phyloP scores from a whole-genome alignment of 2,329 filamentous ascomycete genomes.

The Myriosclerotinia duriaeana region DNA sequence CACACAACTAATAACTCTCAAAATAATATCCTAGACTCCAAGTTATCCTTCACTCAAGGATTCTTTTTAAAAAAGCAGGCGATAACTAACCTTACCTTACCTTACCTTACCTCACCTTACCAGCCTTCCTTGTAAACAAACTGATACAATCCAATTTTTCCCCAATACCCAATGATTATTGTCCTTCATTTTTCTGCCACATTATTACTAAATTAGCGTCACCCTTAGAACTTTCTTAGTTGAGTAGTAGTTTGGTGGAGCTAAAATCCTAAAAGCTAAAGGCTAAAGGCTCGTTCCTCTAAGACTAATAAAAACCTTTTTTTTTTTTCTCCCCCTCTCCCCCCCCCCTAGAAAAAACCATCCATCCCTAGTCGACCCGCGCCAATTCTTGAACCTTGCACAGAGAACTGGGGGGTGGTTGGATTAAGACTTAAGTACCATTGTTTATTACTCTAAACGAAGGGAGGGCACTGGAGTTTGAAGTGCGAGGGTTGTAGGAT shows the following conservation, averaged over 20 bases:
- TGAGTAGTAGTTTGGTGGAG: constrained; percentile 5
- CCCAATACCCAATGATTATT: too few relatives aligned
- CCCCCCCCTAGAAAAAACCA: too few relatives aligned
- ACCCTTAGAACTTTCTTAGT: neutral
- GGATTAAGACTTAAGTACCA: constrained; percentile 7
- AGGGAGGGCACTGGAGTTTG: too few relatives aligned
- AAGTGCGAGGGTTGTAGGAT: neutral
- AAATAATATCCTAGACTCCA: neutral
- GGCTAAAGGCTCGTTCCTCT: too few relatives aligned
- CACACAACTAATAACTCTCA: too few relatives aligned
- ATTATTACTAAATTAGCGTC: neutral
- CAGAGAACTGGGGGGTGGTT: constrained; percentile 16
- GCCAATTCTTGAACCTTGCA: constrained; percentile 14
- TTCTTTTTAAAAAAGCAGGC: constrained; percentile 16
- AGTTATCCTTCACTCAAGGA: constrained; percentile 16
- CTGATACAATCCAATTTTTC: too few relatives aligned
- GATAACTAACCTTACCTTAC: constrained; percentile 2
- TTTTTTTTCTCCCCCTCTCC: too few relatives aligned
- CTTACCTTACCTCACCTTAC: neutral
- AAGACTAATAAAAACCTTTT: too few relatives aligned
- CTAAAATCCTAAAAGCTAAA: too few relatives aligned
- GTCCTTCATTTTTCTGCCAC: neutral
- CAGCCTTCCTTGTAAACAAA: constrained; percentile 8
- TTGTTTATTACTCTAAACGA: too few relatives aligned
- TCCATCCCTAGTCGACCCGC: neutral